Conservation (phyloP, 2,329 filamentous ascomycete genomes). For the Colletotrichum truncatum region DNA sequence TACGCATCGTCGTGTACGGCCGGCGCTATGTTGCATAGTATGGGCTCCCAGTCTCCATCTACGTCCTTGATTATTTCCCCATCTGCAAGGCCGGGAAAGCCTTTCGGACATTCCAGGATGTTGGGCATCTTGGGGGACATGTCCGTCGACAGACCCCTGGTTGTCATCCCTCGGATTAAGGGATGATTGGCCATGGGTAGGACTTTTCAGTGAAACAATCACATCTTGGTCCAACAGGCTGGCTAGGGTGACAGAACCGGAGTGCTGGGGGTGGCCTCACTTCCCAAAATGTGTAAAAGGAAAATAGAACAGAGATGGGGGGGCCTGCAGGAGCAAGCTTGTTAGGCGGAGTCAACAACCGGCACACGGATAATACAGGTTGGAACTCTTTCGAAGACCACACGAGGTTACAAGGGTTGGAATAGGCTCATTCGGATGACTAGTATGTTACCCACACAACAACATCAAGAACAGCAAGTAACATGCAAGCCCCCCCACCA, state of each 20-base stretch:
- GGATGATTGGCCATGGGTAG: background rate
- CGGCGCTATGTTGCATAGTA: background rate
- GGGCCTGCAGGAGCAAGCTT: background rate
- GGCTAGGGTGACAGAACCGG: background rate
- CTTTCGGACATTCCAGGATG: background rate
- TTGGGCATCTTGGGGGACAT: background rate
- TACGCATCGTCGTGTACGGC: no score
- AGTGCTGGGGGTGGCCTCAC: background rate
- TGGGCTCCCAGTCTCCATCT: background rate
- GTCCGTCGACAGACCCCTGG: background rate
- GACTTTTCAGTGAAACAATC: background rate
- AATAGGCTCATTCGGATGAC: constrained; percentile 26
- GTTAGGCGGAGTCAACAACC: background rate
- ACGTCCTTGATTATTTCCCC: constrained; percentile 8
- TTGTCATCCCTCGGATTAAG: no score
- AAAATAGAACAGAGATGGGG: background rate
- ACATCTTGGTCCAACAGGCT: background rate
- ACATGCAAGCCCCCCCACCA: constrained; percentile 7
- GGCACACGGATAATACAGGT: background rate
- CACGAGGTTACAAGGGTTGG: constrained; percentile 10
- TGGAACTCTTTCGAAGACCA: background rate
- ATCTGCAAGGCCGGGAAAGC: background rate
- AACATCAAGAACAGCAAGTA: constrained; percentile 4
- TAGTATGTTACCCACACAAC: background rate
- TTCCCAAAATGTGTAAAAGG: background rate